Evolutionary conservation across 345 rosid genomes (phyloP), one percentile per base, ranked within the genome.

Genomic region (Gynandropsis gynandra): DNA sequence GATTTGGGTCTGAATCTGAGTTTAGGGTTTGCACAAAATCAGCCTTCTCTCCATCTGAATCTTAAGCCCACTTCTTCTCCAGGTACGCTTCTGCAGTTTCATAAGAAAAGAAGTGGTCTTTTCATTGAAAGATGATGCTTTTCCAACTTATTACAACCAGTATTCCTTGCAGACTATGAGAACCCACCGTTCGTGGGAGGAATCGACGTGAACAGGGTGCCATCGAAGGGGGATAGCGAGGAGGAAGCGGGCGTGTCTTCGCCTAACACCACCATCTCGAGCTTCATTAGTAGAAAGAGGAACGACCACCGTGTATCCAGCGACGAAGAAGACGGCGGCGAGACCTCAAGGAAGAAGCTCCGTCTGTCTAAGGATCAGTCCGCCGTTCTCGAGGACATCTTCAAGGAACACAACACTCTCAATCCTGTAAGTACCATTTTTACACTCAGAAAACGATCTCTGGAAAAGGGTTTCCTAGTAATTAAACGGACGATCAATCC

Each of bases 351-450:
- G 56, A 93, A 93, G 83, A 93, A 93, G 69, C 95, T 93, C 16
- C 72, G 97, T 61, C 71, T 93, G 9, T 88, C 95, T 2, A 88
- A 85, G 76, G 97, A 93, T 58, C 99, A 93, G 72, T 83, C 99
- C 15, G 84, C 83, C 18, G 69, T 83, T 64, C 89, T 93, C 0
- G 99, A 93, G 72, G 96, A 85, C 48, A 88, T 79, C 82, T 93
- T 93, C 67, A 89, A 84, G 31, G 97, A 88, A 9, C 92, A 88
- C 76, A 85, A 69, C 66, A 93, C 99, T 63, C 97, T 93, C 56
- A 93, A 93, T 54, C 99, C 97, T 1, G 98, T 92, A 76, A 76
- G 97, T 76, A n/a, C 7, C 16, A 17, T 9, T 21, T 15, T 15
- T 41, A 16, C 24, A 40, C 11, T 51, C 2, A 1, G 27, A 24